Base-by-base conservation (phyloP, 441 rosid species). In the Bocquillonia castaneifolia region DNA sequence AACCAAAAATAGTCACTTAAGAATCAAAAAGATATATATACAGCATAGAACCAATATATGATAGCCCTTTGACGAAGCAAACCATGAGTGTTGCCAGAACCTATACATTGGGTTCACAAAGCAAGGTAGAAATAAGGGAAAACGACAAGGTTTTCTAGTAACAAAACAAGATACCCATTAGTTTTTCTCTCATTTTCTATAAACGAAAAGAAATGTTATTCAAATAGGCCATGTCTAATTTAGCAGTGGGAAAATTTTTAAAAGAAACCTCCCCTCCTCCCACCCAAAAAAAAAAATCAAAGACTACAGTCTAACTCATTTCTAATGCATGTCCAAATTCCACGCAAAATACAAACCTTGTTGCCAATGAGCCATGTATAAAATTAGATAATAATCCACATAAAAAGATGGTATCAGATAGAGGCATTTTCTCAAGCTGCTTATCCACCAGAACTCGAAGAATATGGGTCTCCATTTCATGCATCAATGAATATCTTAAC, bases 321-420 rank as follows among this genome's bases (percentile, higher is more conserved):
- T n/a, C 1, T 1, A 7, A 18, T 6, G 9, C 13, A 25, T 32
- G 39, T 6, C 23, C 40, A 58, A 25, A 20, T 52, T 31, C 22
- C 29, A 61, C 4, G 20, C 17, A 68, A 59, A 63, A 67, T 28
- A 84, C 80, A 63, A 75, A 94, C 99, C 96, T 90, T 63, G 86
- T 67, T 58, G 74, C 53, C 73, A 73, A 74, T 59, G 84, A 90
- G 70, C 91, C 92, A 20, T 86, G 78, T 66, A 92, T 80, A 52
- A 94, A 72, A 81, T 90, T 93, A 75, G 90, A 87, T 58, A 88
- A 59, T 47, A 88, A 77, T 76, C 91, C 88, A 79, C 97, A 88
- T 50, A 57, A 64, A 77, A 81, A 82, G 75, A 90, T 80, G 81
- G 82, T 66, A 72, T 87, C 96, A 73, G 89, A 84, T 48, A 86